These are phyloP conservation scores for Pseudogymnoascus sp. DNA, from an alignment of 2,329 filamentous ascomycete species.

Conservation along the genomic window DNA sequence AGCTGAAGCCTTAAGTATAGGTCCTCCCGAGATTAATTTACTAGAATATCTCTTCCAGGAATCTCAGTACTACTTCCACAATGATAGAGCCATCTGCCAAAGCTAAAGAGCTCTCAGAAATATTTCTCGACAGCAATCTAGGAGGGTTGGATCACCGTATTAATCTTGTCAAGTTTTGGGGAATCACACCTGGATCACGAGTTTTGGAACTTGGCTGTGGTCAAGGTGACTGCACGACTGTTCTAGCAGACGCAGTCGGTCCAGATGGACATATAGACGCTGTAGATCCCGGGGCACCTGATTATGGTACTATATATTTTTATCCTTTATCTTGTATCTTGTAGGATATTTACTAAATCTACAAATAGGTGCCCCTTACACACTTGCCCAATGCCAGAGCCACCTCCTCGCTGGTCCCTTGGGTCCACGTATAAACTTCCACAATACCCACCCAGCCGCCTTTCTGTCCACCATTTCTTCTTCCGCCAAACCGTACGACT, in stretches of 20 bases:
- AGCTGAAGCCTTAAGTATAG: neutral
- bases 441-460: conserved; percentile 31
- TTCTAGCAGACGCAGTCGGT: conserved; percentile 42
- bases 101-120: neutral
- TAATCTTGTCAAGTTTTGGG: conserved; percentile 31
- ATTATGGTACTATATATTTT: conserved; percentile 37
- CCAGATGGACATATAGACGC: conserved; percentile 40
- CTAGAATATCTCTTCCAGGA: neutral
- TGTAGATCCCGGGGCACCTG: conserved; percentile 42
- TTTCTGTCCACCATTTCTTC: conserved; percentile 27
- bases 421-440: conserved; percentile 38
- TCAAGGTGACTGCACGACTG: conserved; percentile 49
- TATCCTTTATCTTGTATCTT: too few relatives aligned
- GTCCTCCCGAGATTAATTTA: neutral
- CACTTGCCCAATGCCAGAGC: conserved; percentile 41
- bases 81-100: conserved; percentile 1
- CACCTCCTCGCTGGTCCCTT: conserved; percentile 36
- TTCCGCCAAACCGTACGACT: conserved; percentile 33
- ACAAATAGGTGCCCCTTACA: conserved; percentile 36
- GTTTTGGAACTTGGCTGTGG: conserved; percentile 53
- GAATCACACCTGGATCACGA: conserved; percentile 32
- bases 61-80: neutral
- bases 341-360: conserved; percentile 7
- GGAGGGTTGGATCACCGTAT: conserved; percentile 29
- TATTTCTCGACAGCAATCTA: conserved; percentile 3